Evolutionary conservation across 345 rosid genomes (phyloP), one percentile per base, ranked within the genome.

Genomic region (Camelina laxa): DNA sequence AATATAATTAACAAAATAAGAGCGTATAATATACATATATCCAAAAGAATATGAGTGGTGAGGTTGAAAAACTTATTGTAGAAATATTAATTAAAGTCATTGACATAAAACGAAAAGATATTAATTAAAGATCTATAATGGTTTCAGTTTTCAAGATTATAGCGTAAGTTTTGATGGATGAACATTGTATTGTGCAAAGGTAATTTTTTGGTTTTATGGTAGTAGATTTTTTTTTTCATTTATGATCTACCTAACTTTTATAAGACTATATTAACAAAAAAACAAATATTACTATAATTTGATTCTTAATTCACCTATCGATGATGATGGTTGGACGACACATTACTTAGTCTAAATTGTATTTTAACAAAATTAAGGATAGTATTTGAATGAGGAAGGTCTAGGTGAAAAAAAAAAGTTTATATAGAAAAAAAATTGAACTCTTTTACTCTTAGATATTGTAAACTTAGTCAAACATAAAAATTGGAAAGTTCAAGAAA

Each of bases 401-500:
- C 15, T 27, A 13, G 19, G 44, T 51, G 12, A 9, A 6, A 66
- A 36, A 53, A n/a, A 9, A 10, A 22, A 22, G 24, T 22, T 22
- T 27, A 0, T 27, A 9, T 12, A 19, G 8, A 10, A 20, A 41
- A 3, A 15, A 36, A 7, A 55, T 30, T 57, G 9, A 42, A 6
- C 2, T 48, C 8, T 7, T 7, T 59, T 10, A 21, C 41, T 5
- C 14, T 38, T 44, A 39, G 2, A 51, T 50, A 51, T 38, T 6
- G 8, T 0, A 50, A 24, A 72, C 9, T 70, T 27, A 62, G 33
- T 63, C 59, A 53, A 51, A 53, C 9, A 19, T 1, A 39, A 22
- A 73, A 19, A 70, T 8, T 31, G 4, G 35, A 42, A 54, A 54
- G 70, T 55, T 55, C 65, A 54, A 73, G 30, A 73, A 63, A 39